Conservation (phyloP, 2,329 filamentous ascomycete species). For the Furcasterigmium furcatum region DNA sequence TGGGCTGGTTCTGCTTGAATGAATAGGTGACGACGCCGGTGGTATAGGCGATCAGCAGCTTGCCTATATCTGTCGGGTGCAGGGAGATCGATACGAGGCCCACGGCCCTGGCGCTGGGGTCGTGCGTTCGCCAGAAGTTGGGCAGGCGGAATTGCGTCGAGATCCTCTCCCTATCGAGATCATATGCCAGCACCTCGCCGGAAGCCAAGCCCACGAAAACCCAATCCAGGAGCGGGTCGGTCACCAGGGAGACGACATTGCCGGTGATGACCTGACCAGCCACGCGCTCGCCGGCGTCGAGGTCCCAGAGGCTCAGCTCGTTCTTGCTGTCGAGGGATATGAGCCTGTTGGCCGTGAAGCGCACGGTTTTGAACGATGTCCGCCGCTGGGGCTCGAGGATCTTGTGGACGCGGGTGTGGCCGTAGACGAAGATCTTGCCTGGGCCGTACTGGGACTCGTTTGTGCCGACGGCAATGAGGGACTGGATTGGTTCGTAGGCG, state of each 20-base stretch:
- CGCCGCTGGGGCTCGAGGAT: slow-evolving; percentile 68
- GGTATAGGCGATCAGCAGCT: slow-evolving; percentile 85
- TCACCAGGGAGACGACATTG: slow-evolving; percentile 68
- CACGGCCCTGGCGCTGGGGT: slow-evolving; percentile 60
- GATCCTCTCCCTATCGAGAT: slow-evolving; percentile 77
- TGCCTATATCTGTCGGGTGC: slow-evolving; percentile 89
- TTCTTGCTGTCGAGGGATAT: slow-evolving; percentile 82
- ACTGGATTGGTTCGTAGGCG: slow-evolving; percentile 91
- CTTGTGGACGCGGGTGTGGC: slow-evolving; percentile 75
- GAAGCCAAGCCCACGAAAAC: slow-evolving; percentile 79
- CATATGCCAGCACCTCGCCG: slow-evolving; percentile 88
- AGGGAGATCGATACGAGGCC: slow-evolving; percentile 76
- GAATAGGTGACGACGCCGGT: slow-evolving; percentile 88
- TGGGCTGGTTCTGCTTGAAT: slow-evolving; percentile 83
- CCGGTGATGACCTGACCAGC: slow-evolving; percentile 75
- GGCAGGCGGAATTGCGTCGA: slow-evolving; percentile 72
- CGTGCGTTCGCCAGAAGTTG: slow-evolving; percentile 78
- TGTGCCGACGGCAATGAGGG: slow-evolving; percentile 87
- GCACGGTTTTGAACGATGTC: slow-evolving; percentile 71
- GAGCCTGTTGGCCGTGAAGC: slow-evolving; percentile 84
- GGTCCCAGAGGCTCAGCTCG: slow-evolving; percentile 80
- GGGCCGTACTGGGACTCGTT: slow-evolving; percentile 81
- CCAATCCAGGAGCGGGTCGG: slow-evolving; percentile 92
- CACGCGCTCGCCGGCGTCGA: slow-evolving; percentile 65
- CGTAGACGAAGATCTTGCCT: slow-evolving; percentile 87